Evolutionary conservation across 208 protist genomes (phyloP), one percentile per base, ranked within the genome.

Genomic region (Crithidia expoeki): DNA sequence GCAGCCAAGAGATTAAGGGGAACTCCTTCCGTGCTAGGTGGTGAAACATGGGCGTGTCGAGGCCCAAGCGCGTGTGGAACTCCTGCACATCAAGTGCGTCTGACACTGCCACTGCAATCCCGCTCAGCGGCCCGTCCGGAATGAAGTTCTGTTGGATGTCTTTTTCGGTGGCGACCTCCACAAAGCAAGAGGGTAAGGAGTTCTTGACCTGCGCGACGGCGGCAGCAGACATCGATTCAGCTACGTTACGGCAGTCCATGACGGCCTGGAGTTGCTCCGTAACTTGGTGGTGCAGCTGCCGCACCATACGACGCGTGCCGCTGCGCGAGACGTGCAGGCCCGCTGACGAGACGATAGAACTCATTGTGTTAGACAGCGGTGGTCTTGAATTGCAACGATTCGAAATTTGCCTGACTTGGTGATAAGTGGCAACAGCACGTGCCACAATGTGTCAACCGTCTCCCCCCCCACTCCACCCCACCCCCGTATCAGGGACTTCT

Each of bases 1-100:
- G 85, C 51, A 96, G 72, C 90, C 90, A 96, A 21, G 85, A 83
- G 33, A 96, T 76, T n/a, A 96, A 79, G 1, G 90, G 82, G 36
- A 93, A 89, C 69, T 93, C 88, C 25, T 78, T 77, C 16, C 76
- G 72, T 16, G 72, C 81, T 47, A 81, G 65, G 55, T 86, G 81
- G 42, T 90, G 85, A 27, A 86, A 68, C 57, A 89, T 64, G 33
- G 83, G 77, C 10, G 88, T 84, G 32, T 91, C 73, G 11, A 83
- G 56, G 10, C 86, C 84, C 42, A 79, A 86, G 55, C 84, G 77
- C 14, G 85, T 92, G 63, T 80, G 79, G 56, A 96, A 94, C 59
- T 85, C 86, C 47, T 73, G 76, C 68, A 92, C 86, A 61, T 92
- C 85, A 6, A 96, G 72, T 5, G 81, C 75, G 58, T 93, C 90